Conservation (phyloP, 768 basidiomycete genomes). For the Mycena metata region DNA sequence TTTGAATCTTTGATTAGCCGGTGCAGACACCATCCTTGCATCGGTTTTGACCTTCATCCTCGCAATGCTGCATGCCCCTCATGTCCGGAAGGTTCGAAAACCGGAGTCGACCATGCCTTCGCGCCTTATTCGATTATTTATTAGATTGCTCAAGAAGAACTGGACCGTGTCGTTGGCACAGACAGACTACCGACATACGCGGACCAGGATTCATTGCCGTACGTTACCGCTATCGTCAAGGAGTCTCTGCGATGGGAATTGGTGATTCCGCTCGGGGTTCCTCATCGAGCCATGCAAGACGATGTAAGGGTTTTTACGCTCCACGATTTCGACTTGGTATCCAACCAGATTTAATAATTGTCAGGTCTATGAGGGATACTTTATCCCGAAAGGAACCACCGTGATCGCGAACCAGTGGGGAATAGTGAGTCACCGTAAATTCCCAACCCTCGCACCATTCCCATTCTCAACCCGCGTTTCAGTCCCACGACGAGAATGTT, state of each 20-base stretch:
- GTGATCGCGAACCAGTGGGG: conserved; percentile 39
- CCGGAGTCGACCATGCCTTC: not conserved
- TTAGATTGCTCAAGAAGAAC: conserved; percentile 20
- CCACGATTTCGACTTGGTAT: not conserved
- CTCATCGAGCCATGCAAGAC: conserved; percentile 32
- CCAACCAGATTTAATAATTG: not conserved
- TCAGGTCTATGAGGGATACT: conserved; percentile 38
- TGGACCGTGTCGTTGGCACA: conserved; percentile 30
- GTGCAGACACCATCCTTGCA: too few species aligned
- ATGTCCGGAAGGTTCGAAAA: conserved; percentile 30
- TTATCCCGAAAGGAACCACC: conserved; percentile 37
- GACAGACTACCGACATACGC: too few species aligned
- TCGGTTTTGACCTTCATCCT: too few species aligned
- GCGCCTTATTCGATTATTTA: too few species aligned
- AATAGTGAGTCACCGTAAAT: not conserved
- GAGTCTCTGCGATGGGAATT: conserved; percentile 27
- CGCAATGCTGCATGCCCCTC: too few species aligned
- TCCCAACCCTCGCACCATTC: not conserved
- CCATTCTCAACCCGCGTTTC: conserved; percentile 18
- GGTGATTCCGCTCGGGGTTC: conserved; percentile 30
- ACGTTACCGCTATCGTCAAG: conserved; percentile 26
- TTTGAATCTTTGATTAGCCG: too few species aligned
- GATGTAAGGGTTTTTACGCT: conserved; percentile 15
- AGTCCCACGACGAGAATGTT: conserved; percentile 44
- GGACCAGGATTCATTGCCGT: conserved; percentile 20